Evolutionary conservation across 441 rosid species (phyloP).

Genomic region (Macaranga tanarius): DNA sequence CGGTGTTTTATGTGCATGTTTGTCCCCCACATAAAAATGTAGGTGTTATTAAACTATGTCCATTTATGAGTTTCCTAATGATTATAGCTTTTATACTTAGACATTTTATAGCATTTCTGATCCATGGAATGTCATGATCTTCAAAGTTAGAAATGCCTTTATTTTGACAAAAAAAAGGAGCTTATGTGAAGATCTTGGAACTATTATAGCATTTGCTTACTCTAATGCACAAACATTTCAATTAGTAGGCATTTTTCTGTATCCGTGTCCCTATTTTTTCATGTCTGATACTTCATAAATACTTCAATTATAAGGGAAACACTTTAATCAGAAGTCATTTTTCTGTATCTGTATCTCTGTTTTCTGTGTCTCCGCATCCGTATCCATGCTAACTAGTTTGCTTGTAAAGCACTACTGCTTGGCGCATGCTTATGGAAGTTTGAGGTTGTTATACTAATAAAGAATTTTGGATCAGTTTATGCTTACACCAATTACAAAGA

Average conservation of each 20-base stretch:
- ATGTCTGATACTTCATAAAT: no score
- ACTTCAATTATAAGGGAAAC: no score
- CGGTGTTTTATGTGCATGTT: not conserved
- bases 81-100: not conserved
- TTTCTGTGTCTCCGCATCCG: no score
- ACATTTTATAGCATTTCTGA: not conserved
- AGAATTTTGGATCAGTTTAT: no score
- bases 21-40: not conserved
- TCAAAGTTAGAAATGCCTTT: not conserved
- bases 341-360: no score
- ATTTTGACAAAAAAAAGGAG: constrained; percentile 9
- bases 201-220: not conserved
- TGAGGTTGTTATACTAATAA: not conserved
- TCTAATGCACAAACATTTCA: no score
- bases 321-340: no score
- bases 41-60: no score
- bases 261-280: no score
- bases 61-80: not conserved
- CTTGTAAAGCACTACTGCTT: not conserved
- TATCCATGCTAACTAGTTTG: no score
- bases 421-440: not conserved
- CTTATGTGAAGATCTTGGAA: not conserved
- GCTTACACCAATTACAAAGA: no score
- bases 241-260: no score
- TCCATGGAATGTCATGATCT: not conserved